Conservation (phyloP, 345 rosid species). For the Lumnitzera littorea region DNA sequence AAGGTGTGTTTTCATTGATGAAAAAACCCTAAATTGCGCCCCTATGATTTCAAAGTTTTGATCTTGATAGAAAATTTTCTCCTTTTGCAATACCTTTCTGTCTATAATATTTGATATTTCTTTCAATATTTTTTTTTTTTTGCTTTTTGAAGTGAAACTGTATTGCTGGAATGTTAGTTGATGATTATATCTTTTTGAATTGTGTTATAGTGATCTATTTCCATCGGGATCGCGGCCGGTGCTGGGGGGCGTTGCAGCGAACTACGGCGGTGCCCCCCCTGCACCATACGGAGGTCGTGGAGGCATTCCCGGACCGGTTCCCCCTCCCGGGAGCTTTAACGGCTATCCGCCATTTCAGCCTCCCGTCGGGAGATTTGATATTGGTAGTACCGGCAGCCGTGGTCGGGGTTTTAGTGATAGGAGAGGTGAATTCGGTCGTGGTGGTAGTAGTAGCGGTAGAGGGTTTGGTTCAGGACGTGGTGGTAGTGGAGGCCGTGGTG, state of each 20-base stretch:
- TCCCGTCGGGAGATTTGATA: constrained; percentile 40
- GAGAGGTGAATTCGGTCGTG: constrained; percentile 13
- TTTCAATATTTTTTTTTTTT: not conserved
- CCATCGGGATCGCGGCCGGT: constrained; percentile 1
- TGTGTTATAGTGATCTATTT: not conserved
- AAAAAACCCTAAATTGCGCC: not conserved
- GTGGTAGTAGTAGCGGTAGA: constrained; percentile 4
- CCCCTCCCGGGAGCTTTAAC: constrained; percentile 10
- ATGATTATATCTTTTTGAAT: not conserved
- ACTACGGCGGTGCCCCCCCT: constrained; percentile 2
- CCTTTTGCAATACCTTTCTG: no score
- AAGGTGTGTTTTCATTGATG: constrained; percentile 35
- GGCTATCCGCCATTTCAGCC: constrained; percentile 50
- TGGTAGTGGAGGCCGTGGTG: constrained; percentile 15
- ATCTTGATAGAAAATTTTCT: not conserved
- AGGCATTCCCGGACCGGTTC: no score
- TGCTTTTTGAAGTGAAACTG: no score
- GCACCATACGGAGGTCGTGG: constrained; percentile 3
- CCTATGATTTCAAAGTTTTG: not conserved
- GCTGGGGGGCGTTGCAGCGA: not conserved
- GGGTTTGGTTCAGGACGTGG: constrained; percentile 4
- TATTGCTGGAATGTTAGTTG: not conserved
- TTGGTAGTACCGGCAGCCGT: constrained; percentile 35
- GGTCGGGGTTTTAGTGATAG: constrained; percentile 20
- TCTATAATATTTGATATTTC: no score